phyloP scores from a whole-genome alignment of 2,329 filamentous ascomycete species.

The Arachnopeziza araneosa region DNA sequence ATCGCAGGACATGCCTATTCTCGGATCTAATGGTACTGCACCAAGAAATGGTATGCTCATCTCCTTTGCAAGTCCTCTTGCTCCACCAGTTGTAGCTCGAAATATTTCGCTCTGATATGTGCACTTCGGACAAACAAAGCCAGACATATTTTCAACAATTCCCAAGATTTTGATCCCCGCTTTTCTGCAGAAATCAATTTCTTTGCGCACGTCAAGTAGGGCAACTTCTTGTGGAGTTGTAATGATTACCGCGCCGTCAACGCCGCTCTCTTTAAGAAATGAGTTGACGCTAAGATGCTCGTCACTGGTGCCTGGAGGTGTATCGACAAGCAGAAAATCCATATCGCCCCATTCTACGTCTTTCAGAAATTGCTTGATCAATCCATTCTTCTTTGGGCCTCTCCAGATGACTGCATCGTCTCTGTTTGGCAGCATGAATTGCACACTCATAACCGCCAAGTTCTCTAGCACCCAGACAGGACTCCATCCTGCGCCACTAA shows the following conservation, averaged over 20 bases:
- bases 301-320: constrained; percentile 89
- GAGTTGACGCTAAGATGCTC: constrained; percentile 94
- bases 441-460: constrained; percentile 91
- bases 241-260: constrained; percentile 88
- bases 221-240: constrained; percentile 94
- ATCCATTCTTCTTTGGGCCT: constrained; percentile 94
- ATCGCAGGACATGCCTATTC: constrained; percentile 94
- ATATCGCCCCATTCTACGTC: constrained; percentile 97
- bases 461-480: constrained; percentile 96
- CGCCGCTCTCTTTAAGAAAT: constrained; percentile 82
- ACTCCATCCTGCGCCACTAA: constrained; percentile 83
- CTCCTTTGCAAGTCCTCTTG: constrained; percentile 71
- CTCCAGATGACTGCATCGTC: constrained; percentile 98
- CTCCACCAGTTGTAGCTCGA: constrained; percentile 84
- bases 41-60: constrained; percentile 86
- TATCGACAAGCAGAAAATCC: constrained; percentile 91
- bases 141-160: constrained; percentile 95
- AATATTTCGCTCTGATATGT: constrained; percentile 81
- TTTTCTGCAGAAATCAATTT: constrained; percentile 96
- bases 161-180: constrained; percentile 85
- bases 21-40: constrained; percentile 82
- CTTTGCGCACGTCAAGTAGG: constrained; percentile 88
- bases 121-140: constrained; percentile 93
- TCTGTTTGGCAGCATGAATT: constrained; percentile 92
- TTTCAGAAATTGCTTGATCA: constrained; percentile 97